These are phyloP conservation scores for Talaromyces stipitatus DNA, from an alignment of 495 filamentous ascomycete species.

Conservation along the genomic window DNA sequence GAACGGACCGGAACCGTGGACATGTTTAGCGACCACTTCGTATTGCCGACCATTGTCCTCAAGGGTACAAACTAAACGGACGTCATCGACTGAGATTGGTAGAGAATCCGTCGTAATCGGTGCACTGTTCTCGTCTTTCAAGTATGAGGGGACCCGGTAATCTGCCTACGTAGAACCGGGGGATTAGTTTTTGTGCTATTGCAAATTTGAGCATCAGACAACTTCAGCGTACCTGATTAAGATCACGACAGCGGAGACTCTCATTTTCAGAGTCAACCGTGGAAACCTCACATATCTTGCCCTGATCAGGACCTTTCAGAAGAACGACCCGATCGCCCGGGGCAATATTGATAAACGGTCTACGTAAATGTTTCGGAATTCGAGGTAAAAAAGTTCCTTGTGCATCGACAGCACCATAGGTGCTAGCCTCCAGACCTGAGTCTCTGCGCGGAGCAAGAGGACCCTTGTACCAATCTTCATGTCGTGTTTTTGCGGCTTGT, in stretches of 20 bases:
- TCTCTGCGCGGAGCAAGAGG: constrained; percentile 68
- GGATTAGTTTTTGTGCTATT: background rate
- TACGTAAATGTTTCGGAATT: constrained; percentile 38
- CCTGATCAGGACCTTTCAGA: constrained; percentile 65
- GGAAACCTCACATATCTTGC: constrained; percentile 65
- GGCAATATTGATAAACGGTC: constrained; percentile 55
- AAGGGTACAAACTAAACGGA: constrained; percentile 76
- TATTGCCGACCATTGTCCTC: constrained; percentile 52
- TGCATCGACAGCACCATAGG: constrained; percentile 44
- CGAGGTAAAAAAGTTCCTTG: constrained; percentile 24
- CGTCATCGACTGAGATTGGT: constrained; percentile 55
- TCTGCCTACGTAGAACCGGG: constrained; percentile 41
- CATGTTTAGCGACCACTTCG: constrained; percentile 69
- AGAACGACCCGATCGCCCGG: constrained; percentile 71
- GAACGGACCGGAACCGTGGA: constrained; percentile 34
- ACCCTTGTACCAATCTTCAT: constrained; percentile 71
- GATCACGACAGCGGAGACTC: constrained; percentile 51
- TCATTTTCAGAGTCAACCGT: constrained; percentile 49
- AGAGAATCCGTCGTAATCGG: constrained; percentile 30
- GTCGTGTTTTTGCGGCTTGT: constrained; percentile 25
- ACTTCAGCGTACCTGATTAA: constrained; percentile 55
- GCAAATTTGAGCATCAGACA: background rate
- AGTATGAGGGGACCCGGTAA: constrained; percentile 46
- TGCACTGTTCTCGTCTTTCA: constrained; percentile 31
- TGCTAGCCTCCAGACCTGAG: constrained; percentile 38